phyloP scores from a whole-genome alignment of 1,284 basidiomycete species.

The Sporisorium scitamineum region DNA sequence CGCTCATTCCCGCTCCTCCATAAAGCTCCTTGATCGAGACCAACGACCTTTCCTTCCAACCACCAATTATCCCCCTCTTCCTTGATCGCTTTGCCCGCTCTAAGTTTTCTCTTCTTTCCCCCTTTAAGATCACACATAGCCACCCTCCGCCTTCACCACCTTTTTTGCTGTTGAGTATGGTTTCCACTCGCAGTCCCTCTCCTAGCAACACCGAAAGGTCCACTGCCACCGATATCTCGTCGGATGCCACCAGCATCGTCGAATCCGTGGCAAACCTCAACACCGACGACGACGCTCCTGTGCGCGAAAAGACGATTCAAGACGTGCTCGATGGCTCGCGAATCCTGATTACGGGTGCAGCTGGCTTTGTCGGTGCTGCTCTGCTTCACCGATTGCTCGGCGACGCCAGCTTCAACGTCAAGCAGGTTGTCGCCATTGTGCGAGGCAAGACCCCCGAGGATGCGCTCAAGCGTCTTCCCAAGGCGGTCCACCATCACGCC shows the following conservation, averaged over 20 bases:
- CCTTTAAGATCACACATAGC: not conserved
- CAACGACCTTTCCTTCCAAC: not conserved
- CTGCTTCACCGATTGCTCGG: slow-evolving; percentile 40
- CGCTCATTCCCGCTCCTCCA: not conserved
- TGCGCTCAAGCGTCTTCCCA: slow-evolving; percentile 44
- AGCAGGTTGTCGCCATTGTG: slow-evolving; percentile 47
- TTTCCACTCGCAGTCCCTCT: slow-evolving; percentile 39
- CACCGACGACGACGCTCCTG: slow-evolving; percentile 22
- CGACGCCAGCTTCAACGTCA: slow-evolving; percentile 36
- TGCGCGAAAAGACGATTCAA: slow-evolving; percentile 32
- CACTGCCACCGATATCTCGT: slow-evolving; percentile 35
- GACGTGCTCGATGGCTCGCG: slow-evolving; percentile 35
- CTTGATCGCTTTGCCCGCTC: not conserved
- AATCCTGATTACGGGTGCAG: slow-evolving; percentile 49
- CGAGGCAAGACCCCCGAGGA: slow-evolving; percentile 44
- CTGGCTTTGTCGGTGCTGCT: slow-evolving; percentile 51
- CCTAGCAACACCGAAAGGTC: slow-evolving; percentile 37
- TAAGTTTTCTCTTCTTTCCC: not conserved
- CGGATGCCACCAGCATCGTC: slow-evolving; percentile 31
- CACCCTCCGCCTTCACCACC: not conserved
- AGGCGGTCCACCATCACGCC: slow-evolving; percentile 36
- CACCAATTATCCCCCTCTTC: not conserved
- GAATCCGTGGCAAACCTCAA: slow-evolving; percentile 25
- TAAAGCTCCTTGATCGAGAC: not conserved
- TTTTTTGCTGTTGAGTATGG: slow-evolving; percentile 12